phyloP scores from a whole-genome alignment of 495 filamentous ascomycete genomes.

The Podospora comata region DNA sequence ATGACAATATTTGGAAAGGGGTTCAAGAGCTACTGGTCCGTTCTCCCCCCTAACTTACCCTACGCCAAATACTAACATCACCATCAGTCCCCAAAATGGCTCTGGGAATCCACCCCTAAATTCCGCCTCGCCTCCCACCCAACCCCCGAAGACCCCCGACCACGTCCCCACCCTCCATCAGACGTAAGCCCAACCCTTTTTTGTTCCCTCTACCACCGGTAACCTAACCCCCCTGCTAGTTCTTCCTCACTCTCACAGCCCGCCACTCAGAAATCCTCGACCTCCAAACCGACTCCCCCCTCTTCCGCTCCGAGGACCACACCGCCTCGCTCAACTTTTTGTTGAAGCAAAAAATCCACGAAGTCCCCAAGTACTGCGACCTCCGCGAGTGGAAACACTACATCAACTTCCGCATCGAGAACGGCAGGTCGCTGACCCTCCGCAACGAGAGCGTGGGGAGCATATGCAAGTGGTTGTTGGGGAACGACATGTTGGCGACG shows the following conservation, averaged over 20 bases:
- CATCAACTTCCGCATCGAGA: background rate
- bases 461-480: background rate
- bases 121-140: constrained; percentile 65
- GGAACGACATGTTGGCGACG: background rate
- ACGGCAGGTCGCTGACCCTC: background rate
- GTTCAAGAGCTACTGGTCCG: constrained; percentile 57
- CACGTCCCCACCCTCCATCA: constrained; percentile 44
- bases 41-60: background rate
- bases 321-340: background rate
- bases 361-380: background rate
- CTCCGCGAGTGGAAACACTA: background rate
- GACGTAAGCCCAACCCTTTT: constrained; percentile 15
- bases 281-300: background rate
- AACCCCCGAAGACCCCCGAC: constrained; percentile 54
- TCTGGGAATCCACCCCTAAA: constrained; percentile 78
- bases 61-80: background rate
- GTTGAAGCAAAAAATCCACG: background rate
- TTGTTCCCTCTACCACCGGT: background rate
- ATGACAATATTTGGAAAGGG: constrained; percentile 46
- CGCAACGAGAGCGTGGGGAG: background rate
- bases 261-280: constrained; percentile 40
- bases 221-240: constrained; percentile 11
- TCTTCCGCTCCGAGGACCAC: background rate
- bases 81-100: constrained; percentile 66
- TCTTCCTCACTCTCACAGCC: constrained; percentile 33